These are phyloP conservation scores for Gastrolobium villosum DNA, from an alignment of 306 rosid species.

Conservation along the genomic window DNA sequence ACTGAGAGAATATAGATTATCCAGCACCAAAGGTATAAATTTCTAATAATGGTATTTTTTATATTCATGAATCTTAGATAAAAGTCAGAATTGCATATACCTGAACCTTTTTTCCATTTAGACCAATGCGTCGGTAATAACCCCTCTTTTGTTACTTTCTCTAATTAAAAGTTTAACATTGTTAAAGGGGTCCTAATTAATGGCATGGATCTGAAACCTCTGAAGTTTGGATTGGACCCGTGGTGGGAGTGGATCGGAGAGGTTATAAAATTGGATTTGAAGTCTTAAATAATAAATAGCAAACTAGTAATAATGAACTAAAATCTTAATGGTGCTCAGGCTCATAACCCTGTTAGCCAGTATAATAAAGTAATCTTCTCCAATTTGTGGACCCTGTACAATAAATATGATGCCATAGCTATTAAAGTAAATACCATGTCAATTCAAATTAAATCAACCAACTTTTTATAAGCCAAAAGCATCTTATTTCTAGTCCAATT, in stretches of 20 bases:
- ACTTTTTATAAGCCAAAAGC: too few relatives aligned
- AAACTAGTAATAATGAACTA: neutral
- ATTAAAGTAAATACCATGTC: slow-evolving; percentile 22
- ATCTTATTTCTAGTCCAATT: too few relatives aligned
- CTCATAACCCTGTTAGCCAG: neutral
- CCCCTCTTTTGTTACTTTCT: neutral
- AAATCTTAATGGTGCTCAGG: neutral
- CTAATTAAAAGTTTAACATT: slow-evolving; percentile 13
- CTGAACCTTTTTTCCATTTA: too few relatives aligned
- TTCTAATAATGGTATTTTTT: too few relatives aligned
- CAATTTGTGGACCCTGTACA: neutral
- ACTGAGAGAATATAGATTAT: too few relatives aligned
- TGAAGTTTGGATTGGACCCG: neutral
- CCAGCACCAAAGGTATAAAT: too few relatives aligned
- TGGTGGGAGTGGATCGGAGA: neutral
- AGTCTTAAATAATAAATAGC: neutral
- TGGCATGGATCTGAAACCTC: slow-evolving; percentile 7
- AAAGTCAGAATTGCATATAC: too few relatives aligned
- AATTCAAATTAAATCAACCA: slow-evolving; percentile 22
- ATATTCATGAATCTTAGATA: too few relatives aligned
- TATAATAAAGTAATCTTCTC: neutral
- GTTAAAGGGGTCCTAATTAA: neutral
- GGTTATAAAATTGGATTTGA: neutral
- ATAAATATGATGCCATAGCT: slow-evolving; percentile 5
- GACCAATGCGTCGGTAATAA: neutral